A percentile compares a stretch with the other conserved stretches of the same genome.
These are phyloP conservation scores for Byssochlamys sp. DNA, from an alignment of 2,329 filamentous ascomycete species.

Conservation along the genomic window DNA sequence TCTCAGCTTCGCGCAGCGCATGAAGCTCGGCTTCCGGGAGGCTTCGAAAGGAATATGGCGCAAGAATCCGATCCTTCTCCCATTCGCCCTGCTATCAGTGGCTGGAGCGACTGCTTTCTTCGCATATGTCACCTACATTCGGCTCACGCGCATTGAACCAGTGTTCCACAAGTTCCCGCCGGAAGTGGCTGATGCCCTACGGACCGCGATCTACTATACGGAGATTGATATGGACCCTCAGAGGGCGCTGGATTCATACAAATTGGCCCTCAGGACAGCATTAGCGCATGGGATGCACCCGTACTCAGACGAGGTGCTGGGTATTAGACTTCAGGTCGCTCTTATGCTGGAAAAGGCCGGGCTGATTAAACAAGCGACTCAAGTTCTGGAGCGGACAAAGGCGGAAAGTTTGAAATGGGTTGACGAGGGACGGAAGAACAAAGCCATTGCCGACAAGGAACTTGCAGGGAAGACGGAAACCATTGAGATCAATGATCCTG, in stretches of 20 bases:
- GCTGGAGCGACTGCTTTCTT: constrained; percentile 26
- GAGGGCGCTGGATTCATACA: constrained; percentile 73
- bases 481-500: constrained; percentile 11
- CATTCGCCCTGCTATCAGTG: constrained; percentile 31
- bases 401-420: constrained; percentile 51
- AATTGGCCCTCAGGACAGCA: constrained; percentile 64
- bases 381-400: constrained; percentile 68
- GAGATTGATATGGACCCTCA: constrained; percentile 66
- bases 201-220: constrained; percentile 76
- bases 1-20: constrained; percentile 19
- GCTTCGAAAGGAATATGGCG: constrained; percentile 32
- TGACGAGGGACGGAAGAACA: constrained; percentile 14
- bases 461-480: constrained; percentile 39
- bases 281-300: constrained; percentile 69
- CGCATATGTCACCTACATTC: constrained; percentile 34
- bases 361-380: constrained; percentile 59
- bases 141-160: constrained; percentile 32
- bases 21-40: constrained; percentile 24
- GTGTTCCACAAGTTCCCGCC: constrained; percentile 36
- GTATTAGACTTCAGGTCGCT: constrained; percentile 74
- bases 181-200: constrained; percentile 51
- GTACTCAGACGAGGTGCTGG: constrained; percentile 82
- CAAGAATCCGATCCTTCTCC: constrained; percentile 35
- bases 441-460: constrained; percentile 23
- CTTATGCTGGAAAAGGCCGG: constrained; percentile 69